Conservation (phyloP, 2,329 filamentous ascomycete genomes). For the Pseudopithomyces maydicus region DNA sequence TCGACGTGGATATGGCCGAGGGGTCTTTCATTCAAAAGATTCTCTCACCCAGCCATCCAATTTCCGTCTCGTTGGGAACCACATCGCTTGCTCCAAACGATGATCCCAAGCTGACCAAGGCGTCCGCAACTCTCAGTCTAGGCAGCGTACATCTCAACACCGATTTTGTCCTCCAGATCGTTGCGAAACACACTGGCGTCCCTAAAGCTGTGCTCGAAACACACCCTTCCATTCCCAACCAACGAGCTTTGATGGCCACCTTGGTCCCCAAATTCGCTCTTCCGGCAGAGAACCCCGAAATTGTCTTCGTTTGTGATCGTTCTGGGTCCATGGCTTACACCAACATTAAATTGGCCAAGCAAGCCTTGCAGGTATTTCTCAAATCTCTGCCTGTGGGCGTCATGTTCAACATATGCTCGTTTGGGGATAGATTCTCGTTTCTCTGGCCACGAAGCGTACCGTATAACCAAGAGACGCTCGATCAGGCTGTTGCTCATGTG, state of each 20-base stretch:
- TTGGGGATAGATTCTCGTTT: slow-evolving; percentile 57
- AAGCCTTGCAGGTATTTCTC: slow-evolving; percentile 66
- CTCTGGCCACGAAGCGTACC: slow-evolving; percentile 55
- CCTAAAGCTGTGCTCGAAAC: slow-evolving; percentile 70
- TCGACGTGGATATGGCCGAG: slow-evolving; percentile 65
- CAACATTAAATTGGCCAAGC: slow-evolving; percentile 59
- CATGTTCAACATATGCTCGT: slow-evolving; percentile 74
- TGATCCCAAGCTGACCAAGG: slow-evolving; percentile 61
- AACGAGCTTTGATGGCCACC: slow-evolving; percentile 72
- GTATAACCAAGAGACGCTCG: slow-evolving; percentile 53
- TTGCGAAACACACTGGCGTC: slow-evolving; percentile 63
- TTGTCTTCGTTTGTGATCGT: slow-evolving; percentile 75
- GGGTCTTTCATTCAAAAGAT: slow-evolving; percentile 64
- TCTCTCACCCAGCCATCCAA: slow-evolving; percentile 70
- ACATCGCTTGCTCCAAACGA: slow-evolving; percentile 54
- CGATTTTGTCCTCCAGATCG: slow-evolving; percentile 71
- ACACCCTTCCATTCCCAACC: slow-evolving; percentile 65
- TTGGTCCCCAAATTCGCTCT: slow-evolving; percentile 73
- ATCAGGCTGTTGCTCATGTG: slow-evolving; percentile 51
- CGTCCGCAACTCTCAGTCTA: slow-evolving; percentile 65
- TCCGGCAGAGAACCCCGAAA: slow-evolving; percentile 61
- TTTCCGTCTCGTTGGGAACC: slow-evolving; percentile 67
- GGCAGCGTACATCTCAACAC: slow-evolving; percentile 59
- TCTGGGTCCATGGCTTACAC: slow-evolving; percentile 66
- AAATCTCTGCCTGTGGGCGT: slow-evolving; percentile 68